Base-by-base conservation (phyloP, 2,329 filamentous ascomycete genomes). In the Arthroderma sp. region DNA sequence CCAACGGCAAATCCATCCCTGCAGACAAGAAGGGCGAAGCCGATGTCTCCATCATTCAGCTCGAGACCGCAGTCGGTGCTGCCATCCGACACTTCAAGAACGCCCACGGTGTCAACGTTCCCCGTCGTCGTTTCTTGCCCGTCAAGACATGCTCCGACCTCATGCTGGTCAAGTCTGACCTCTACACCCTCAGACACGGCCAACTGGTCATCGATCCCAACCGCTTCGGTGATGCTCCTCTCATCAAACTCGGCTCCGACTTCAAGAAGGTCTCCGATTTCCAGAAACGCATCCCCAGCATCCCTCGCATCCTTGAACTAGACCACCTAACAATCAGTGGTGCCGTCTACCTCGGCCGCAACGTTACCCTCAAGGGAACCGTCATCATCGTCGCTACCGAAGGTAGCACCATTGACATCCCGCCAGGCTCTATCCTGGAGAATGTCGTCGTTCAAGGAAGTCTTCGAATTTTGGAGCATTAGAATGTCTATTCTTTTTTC, bases 141-240 rank as follows among this genome's bases (percentile, higher is more conserved):
- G 91, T 98, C 74, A 98, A 98, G 85, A 98, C 91, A 22, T 98
- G 89, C 78, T 98, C 91, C 44, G 91, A 98, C 65, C 77, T 98
- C 53, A 93, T 98, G 87, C 83, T 98, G 50, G 91, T 98, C 78
- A 98, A 98, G 79, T 96, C 91, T 28, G 91, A 98, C 62, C 78
- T 98, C 49, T 98, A 98, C 80, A 94, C 87, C 6, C 80, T 98
- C 57, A 91, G 95, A 80, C 91, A 98, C 72, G 91, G 91, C 55
- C 89, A 96, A 74, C 80, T 98, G 53, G 79, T 95, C 63, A 94
- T 98, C 72, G 94, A 94, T 76, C 81, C 87, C 55, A 88, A 81
- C 73, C 86, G 91, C 55, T 96, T 98, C 67, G 91, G 91, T 54
- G 88, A 91, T 56, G 89, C 91, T 40, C 91, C 91, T 46, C 77